These are phyloP conservation scores for Parafenestella ontariensis DNA, from an alignment of 2,329 filamentous ascomycete species.

Conservation along the genomic window DNA sequence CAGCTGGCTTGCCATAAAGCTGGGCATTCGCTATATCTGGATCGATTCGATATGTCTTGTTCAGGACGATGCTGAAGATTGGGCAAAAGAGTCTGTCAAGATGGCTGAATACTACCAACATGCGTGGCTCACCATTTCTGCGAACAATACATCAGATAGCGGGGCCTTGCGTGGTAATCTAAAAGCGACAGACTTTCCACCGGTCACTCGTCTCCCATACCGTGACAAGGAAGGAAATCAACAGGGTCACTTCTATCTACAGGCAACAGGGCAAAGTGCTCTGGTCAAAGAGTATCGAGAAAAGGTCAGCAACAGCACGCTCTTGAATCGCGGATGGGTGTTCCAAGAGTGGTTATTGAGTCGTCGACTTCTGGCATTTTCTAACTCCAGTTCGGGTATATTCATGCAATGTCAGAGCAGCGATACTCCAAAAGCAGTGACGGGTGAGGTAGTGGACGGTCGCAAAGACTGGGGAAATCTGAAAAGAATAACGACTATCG, in stretches of 20 bases:
- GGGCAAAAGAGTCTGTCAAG: background rate
- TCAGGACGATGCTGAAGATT: background rate
- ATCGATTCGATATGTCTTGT: conserved; percentile 9
- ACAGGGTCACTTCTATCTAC: background rate
- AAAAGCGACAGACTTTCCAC: background rate
- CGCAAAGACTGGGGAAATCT: background rate
- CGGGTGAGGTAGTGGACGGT: background rate
- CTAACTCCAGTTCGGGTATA: background rate
- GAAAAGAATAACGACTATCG: background rate
- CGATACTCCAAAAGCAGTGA: background rate
- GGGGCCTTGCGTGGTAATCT: background rate
- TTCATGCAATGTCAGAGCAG: background rate
- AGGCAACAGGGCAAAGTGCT: background rate
- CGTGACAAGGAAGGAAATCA: background rate
- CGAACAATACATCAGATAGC: background rate
- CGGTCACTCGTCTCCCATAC: background rate
- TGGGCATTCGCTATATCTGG: conserved; percentile 1
- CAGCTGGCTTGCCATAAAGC: background rate
- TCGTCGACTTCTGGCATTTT: background rate
- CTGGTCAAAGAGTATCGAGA: background rate
- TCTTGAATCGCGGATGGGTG: background rate
- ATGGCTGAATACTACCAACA: conserved; percentile 2
- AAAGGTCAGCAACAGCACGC: background rate
- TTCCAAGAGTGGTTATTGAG: background rate
- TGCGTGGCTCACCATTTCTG: background rate